Percentiles rank a stretch among this genome's conserved stretches.
These are phyloP conservation scores for Globisporangium yorkense DNA, from an alignment of 352 stramenopile species.

Conservation along the genomic window DNA sequence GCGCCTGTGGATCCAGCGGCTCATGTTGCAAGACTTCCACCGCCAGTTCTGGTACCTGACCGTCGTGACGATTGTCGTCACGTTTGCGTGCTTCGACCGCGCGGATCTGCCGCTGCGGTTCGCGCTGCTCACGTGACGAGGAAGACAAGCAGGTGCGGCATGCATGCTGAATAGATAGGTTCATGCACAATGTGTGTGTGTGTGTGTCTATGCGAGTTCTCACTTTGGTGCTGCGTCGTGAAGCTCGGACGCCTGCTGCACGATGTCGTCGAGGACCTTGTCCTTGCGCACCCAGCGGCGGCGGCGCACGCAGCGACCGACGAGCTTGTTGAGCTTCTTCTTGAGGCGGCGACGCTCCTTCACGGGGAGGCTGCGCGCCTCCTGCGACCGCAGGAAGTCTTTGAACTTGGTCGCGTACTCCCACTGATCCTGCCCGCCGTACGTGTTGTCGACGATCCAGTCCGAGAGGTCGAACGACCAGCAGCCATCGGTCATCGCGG, in stretches of 20 bases:
- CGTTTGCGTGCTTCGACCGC: constrained; percentile 81
- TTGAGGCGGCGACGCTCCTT: constrained; percentile 64
- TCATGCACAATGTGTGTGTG: not conserved
- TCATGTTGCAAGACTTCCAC: constrained; percentile 85
- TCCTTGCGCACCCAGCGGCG: constrained; percentile 78
- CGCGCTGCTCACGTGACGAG: constrained; percentile 43
- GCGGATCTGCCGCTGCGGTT: constrained; percentile 70
- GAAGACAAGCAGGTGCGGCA: not conserved
- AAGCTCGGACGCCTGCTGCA: not conserved
- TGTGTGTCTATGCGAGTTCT: not conserved
- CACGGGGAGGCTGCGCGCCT: constrained; percentile 31
- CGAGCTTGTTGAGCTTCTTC: constrained; percentile 80
- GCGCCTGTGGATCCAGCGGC: constrained; percentile 73
- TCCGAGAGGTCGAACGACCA: constrained; percentile 56
- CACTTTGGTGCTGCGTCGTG: not conserved
- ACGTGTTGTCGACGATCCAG: constrained; percentile 73
- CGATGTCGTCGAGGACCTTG: constrained; percentile 37
- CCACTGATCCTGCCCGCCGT: constrained; percentile 73
- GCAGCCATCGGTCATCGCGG: constrained; percentile 60
- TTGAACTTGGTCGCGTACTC: constrained; percentile 85
- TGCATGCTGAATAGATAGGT: not conserved
- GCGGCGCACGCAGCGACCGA: constrained; percentile 70
- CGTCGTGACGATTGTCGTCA: constrained; percentile 75
- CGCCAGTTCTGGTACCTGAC: constrained; percentile 86
- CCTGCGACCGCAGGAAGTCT: constrained; percentile 66